Percentiles rank a stretch among this genome's conserved stretches.
Evolutionary conservation across 2,329 filamentous ascomycete genomes (phyloP).

Genomic region (Calonectria montana): DNA sequence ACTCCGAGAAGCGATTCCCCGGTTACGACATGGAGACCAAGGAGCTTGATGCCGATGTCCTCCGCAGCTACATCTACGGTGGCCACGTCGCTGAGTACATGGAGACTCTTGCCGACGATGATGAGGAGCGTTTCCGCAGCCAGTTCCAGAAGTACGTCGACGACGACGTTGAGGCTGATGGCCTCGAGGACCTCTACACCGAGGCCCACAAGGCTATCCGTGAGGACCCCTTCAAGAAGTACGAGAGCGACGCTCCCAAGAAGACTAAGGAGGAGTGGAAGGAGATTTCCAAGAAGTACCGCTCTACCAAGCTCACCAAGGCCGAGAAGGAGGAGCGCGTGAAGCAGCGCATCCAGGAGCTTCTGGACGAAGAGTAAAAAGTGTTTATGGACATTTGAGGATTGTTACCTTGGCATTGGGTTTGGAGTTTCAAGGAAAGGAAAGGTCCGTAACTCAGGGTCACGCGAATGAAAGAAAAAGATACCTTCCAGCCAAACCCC

Average conservation of each 20-base stretch:
- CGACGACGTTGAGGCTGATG: slow-evolving; percentile 95
- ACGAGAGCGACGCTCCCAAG: slow-evolving; percentile 78
- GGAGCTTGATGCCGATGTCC: slow-evolving; percentile 96
- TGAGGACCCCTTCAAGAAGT: slow-evolving; percentile 98
- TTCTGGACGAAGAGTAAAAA: slow-evolving; percentile 66
- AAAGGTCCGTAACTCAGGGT: slow-evolving; percentile 48
- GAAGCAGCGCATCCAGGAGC: slow-evolving; percentile 90
- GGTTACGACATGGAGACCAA: slow-evolving; percentile 97
- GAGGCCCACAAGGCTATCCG: slow-evolving; percentile 98
- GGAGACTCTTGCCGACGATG: slow-evolving; percentile 99
- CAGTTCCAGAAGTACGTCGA: slow-evolving; percentile 99
- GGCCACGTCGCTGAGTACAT: slow-evolving; percentile 99
- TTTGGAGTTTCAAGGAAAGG: slow-evolving; percentile 53
- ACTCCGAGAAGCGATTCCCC: slow-evolving; percentile 99
- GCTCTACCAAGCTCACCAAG: slow-evolving; percentile 79
- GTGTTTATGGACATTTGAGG: slow-evolving; percentile 42
- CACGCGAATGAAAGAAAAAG: slow-evolving; percentile 52
- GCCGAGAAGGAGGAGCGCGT: slow-evolving; percentile 86
- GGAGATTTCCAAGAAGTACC: slow-evolving; percentile 93
- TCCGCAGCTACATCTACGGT: slow-evolving; percentile 99
- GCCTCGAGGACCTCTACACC: slow-evolving; percentile 94
- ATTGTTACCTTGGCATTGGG: slow-evolving; percentile 49
- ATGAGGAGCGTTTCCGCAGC: slow-evolving; percentile 99
- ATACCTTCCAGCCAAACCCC: slow-evolving; percentile 47
- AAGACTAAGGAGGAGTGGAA: slow-evolving; percentile 99